A percentile compares a stretch with the other conserved stretches of the same genome.
Conservation (phyloP, 73 alveolate genomes). For the Paramecium sonneborni region DNA sequence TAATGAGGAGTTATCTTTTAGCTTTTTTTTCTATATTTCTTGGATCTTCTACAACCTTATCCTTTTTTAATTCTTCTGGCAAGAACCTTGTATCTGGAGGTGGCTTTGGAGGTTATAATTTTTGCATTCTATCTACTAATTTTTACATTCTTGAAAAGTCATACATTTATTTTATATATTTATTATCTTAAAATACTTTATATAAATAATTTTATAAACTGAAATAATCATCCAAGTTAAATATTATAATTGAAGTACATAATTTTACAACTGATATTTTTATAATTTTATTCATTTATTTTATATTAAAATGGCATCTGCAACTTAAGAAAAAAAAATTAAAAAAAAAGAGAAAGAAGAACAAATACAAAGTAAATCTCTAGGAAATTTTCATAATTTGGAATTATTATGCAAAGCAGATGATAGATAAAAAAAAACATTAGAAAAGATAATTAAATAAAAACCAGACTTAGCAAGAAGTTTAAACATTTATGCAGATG, state of each 20-base stretch:
- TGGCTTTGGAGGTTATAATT: conserved; percentile 22
- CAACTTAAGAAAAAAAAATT: not conserved
- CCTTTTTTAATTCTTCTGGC: not conserved
- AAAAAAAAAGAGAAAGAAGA: conserved; percentile 12
- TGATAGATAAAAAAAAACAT: conserved; percentile 40
- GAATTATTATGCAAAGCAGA: conserved; percentile 44
- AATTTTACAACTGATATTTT: not conserved
- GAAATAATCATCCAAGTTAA: not conserved
- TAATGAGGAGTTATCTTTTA: not conserved
- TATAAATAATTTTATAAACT: not conserved
- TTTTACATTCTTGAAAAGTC: conserved; percentile 35
- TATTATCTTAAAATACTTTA: not conserved
- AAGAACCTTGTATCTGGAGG: conserved; percentile 36
- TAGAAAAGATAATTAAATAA: conserved; percentile 35
- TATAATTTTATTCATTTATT: not conserved
- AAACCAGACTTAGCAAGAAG: conserved; percentile 51
- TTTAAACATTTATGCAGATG: conserved; percentile 51
- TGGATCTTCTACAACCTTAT: not conserved
- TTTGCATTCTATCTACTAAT: not conserved
- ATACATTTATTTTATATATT: not conserved
- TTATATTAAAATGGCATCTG: not conserved
- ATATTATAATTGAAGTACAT: not conserved
- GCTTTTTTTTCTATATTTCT: not conserved
- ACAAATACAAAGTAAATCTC: not conserved
- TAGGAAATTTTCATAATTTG: conserved; percentile 40